A percentile compares a stretch with the other conserved stretches of the same genome.
phyloP scores from a whole-genome alignment of 345 rosid species.

The Eucalyptus shirleyi region DNA sequence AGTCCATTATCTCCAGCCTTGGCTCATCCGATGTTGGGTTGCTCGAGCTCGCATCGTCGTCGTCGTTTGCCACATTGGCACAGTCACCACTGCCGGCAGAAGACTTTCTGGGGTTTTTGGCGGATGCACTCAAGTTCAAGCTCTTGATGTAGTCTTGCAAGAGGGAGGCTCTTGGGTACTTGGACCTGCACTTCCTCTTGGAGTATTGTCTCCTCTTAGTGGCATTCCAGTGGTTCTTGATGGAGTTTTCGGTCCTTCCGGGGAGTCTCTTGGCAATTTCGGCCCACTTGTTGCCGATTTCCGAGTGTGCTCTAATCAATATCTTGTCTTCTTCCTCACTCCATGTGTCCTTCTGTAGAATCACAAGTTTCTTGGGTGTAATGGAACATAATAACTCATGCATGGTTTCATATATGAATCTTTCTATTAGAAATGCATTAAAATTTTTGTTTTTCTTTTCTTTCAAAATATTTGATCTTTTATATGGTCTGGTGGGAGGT shows the following conservation, averaged over 20 bases:
- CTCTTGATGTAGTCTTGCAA: constrained; percentile 91
- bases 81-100: neutral
- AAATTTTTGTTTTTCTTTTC: neutral
- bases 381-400: neutral
- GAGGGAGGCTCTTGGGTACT: constrained; percentile 57
- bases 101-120: neutral
- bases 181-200: constrained; percentile 72
- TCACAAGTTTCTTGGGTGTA: neutral
- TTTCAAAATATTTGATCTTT: neutral
- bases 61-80: neutral
- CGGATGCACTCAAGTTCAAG: constrained; percentile 32
- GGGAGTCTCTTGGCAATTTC: constrained; percentile 90
- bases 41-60: neutral
- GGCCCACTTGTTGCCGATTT: constrained; percentile 98
- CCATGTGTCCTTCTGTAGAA: constrained; percentile 74
- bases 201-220: constrained; percentile 88
- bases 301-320: constrained; percentile 58
- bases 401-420: neutral
- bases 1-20: neutral
- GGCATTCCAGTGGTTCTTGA: constrained; percentile 98
- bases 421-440: neutral
- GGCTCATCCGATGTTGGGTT: neutral
- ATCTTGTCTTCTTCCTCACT: constrained; percentile 84
- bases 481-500: neutral
- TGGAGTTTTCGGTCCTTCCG: constrained; percentile 97